Base-by-base conservation (phyloP, 345 rosid genomes). In the Salix exigua region DNA sequence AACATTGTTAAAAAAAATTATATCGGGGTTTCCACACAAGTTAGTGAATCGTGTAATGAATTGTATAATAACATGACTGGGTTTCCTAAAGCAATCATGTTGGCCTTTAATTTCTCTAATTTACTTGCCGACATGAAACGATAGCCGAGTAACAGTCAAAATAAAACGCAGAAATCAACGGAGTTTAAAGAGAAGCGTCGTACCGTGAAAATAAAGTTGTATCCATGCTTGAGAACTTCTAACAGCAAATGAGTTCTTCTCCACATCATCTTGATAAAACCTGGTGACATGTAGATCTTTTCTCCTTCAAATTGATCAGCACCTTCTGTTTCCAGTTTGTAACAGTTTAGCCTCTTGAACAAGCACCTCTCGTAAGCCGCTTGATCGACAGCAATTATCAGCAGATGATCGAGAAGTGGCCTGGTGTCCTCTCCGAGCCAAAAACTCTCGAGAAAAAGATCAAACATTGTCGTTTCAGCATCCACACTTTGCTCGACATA, bases 251-350 rank as follows among this genome's bases (percentile, higher is more conserved):
- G 74, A 12, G 84, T 81, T 71, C 84, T 62, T 35, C 72, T 72
- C 83, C 83, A 81, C 83, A 81, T 81, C 81, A 81, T 81, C 71
- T 68, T 77, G 25, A 81, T 18, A 55, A 81, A 81, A 68, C 77
- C 80, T 11, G 0, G 38, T 11, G 81, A 81, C 83, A 77, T 77
- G 66, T 2, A 81, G 19, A 81, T 31, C 72, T 81, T 73, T 64
- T 81, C 83, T n/a, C 72, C 42, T n/a, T 48, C 72, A 55, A 76
- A 77, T 42, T 42, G 46, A 42, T 73, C 72, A 0, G 64, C 72
- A 28, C 75, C 83, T 13, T 73, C 71, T 4, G 83, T 73, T 51
- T 76, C 77, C 48, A 81, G 40, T 11, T 77, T 77, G 71, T 77
- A 81, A 48, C 83, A 81, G 63, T 77, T 68, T 2, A 81, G 67